A percentile compares a stretch with the other conserved stretches of the same genome.
phyloP scores from a whole-genome alignment of 805 yeast genomes.

The Metschnikowia lachancei region DNA sequence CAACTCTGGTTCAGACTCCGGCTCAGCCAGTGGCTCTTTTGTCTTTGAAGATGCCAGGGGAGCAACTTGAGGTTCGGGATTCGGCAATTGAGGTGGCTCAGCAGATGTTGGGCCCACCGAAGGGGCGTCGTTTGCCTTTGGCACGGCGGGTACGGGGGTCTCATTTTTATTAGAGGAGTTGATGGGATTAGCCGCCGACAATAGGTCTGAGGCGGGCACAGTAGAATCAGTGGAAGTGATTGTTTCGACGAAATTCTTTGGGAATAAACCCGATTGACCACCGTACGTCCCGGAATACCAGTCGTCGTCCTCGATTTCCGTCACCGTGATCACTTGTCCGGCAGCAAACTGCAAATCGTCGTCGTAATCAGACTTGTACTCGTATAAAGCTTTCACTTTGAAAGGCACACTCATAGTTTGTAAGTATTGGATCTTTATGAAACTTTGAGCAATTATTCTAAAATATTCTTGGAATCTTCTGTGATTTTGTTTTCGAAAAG shows the following conservation, averaged over 20 bases:
- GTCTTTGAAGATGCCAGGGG: background rate
- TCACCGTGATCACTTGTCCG: slow-evolving; percentile 72
- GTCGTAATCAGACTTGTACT: slow-evolving; percentile 59
- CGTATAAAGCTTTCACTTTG: slow-evolving; percentile 63
- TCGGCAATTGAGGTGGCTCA: background rate
- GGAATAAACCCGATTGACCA: slow-evolving; percentile 79
- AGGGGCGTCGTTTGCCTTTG: background rate
- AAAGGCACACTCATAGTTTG: slow-evolving; percentile 49
- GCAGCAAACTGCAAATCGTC: slow-evolving; percentile 76
- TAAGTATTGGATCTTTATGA: background rate
- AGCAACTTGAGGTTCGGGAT: background rate
- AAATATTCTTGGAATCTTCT: too few species aligned
- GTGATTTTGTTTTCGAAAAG: too few species aligned
- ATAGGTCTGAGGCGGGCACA: background rate
- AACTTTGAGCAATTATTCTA: too few species aligned
- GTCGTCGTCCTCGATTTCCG: slow-evolving; percentile 81
- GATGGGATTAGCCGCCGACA: background rate
- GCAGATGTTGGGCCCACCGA: background rate
- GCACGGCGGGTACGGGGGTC: background rate
- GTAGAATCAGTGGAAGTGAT: background rate
- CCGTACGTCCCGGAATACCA: slow-evolving; percentile 79
- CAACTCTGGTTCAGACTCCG: background rate
- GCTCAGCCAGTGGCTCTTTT: background rate
- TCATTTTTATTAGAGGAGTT: background rate
- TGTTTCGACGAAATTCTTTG: slow-evolving; percentile 71